Percentiles rank a stretch among this genome's conserved stretches.
These are phyloP conservation scores for Tulasnella sp. DNA, from an alignment of 768 basidiomycete species.

Conservation along the genomic window DNA sequence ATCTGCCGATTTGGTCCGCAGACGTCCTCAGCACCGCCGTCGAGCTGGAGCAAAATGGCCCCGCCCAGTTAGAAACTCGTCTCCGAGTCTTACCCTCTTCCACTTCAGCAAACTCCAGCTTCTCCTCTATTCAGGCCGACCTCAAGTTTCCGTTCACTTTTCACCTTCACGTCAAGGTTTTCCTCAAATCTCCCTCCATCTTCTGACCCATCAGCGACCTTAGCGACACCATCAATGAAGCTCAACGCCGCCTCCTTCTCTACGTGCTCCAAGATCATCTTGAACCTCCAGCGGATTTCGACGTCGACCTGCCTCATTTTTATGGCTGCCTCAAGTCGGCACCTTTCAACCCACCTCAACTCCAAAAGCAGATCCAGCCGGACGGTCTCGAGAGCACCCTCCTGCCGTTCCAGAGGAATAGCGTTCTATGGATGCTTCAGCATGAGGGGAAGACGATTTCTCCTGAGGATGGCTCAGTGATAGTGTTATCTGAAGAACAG, in stretches of 20 bases:
- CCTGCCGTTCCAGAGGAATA: conserved; percentile 84
- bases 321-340: conserved; percentile 72
- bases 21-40: neutral
- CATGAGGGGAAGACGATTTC: conserved; percentile 65
- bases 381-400: conserved; percentile 62
- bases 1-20: neutral
- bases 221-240: conserved; percentile 43
- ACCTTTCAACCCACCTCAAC: conserved; percentile 50
- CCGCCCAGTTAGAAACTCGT: neutral
- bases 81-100: neutral
- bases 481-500: conserved; percentile 40
- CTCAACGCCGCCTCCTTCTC: conserved; percentile 61
- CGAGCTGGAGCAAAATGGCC: conserved; percentile 1
- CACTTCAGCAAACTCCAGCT: neutral
- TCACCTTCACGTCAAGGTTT: conserved; percentile 21
- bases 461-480: conserved; percentile 52
- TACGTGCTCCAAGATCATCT: conserved; percentile 49
- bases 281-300: conserved; percentile 9
- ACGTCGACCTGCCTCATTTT: conserved; percentile 71
- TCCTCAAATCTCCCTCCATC: neutral
- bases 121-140: neutral
- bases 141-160: conserved; percentile 17
- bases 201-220: conserved; percentile 1
- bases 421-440: conserved; percentile 73
- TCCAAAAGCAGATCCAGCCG: conserved; percentile 64